Percentiles rank a stretch among this genome's conserved stretches.
phyloP scores from a whole-genome alignment of 2,329 filamentous ascomycete genomes.

The Diaporthe sp. region DNA sequence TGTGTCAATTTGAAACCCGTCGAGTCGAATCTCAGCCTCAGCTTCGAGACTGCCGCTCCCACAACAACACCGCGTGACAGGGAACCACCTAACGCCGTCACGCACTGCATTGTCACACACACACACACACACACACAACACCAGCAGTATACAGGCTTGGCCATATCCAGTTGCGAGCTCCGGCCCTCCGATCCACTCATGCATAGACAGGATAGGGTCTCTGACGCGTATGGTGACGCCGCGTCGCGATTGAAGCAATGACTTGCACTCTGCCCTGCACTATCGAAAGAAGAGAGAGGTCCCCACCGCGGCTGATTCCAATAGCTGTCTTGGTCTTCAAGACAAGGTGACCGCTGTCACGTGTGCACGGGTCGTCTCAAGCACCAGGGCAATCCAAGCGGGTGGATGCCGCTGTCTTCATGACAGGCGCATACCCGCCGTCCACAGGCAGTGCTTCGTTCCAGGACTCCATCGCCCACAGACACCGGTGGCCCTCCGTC shows the following conservation, averaged over 20 bases:
- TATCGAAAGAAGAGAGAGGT: neutral
- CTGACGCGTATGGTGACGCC: slow-evolving; percentile 15
- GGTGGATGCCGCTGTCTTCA: slow-evolving; percentile 7
- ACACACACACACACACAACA: neutral
- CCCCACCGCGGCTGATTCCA: neutral
- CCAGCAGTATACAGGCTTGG: slow-evolving; percentile 4
- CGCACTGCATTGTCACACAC: slow-evolving; percentile 11
- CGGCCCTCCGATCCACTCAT: neutral
- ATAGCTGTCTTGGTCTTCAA: neutral
- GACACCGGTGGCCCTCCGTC: neutral
- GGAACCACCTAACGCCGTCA: neutral
- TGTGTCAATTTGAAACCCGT: slow-evolving; percentile 19
- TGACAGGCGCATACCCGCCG: slow-evolving; percentile 6
- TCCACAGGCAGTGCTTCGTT: neutral
- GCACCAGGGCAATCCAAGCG: slow-evolving; percentile 5
- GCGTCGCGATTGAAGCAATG: slow-evolving; percentile 6
- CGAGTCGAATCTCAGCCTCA: slow-evolving; percentile 19
- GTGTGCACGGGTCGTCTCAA: slow-evolving; percentile 9
- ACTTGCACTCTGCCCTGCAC: neutral
- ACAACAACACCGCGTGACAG: neutral
- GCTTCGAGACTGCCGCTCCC: slow-evolving; percentile 19
- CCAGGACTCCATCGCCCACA: neutral
- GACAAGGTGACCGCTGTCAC: slow-evolving; percentile 3
- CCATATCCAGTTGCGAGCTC: slow-evolving; percentile 8
- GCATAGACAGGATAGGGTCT: neutral